Conservation (phyloP, 306 rosid species). For the Ormosia semicastrata region DNA sequence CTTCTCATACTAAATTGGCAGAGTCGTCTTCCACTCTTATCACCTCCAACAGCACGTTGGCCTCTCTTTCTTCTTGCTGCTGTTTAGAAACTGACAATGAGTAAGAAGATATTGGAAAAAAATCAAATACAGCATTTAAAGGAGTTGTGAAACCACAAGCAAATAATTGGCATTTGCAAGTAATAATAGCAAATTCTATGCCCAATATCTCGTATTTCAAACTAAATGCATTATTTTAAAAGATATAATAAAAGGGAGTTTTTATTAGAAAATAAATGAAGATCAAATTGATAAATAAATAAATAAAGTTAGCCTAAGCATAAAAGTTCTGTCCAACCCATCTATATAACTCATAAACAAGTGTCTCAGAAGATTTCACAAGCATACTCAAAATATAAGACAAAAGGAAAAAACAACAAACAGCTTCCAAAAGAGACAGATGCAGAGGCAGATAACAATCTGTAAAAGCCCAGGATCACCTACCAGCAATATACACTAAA, state of each 20-base stretch:
- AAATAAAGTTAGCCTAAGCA: neutral
- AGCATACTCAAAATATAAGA: neutral
- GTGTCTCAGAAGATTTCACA: neutral
- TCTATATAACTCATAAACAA: neutral
- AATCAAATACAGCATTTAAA: neutral
- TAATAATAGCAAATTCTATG: neutral
- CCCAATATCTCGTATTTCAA: neutral
- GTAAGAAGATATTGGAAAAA: conserved; percentile 5
- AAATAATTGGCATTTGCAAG: conserved; percentile 4
- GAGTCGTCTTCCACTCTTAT: conserved; percentile 97
- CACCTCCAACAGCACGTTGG: conserved; percentile 91
- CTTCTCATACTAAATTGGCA: conserved; percentile 99
- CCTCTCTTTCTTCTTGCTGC: conserved; percentile 97
- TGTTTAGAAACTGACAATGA: conserved; percentile 23
- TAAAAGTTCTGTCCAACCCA: neutral
- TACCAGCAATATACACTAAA: neutral
- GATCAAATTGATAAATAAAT: neutral
- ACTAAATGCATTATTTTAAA: neutral
- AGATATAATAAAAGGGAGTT: neutral
- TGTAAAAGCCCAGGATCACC: neutral
- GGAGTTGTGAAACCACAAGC: neutral
- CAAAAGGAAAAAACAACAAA: neutral
- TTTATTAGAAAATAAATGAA: neutral
- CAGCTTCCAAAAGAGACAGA: neutral
- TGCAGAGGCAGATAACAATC: neutral